Base-by-base conservation (phyloP, 352 stramenopile genomes). In the Globisporangium viniferum region DNA sequence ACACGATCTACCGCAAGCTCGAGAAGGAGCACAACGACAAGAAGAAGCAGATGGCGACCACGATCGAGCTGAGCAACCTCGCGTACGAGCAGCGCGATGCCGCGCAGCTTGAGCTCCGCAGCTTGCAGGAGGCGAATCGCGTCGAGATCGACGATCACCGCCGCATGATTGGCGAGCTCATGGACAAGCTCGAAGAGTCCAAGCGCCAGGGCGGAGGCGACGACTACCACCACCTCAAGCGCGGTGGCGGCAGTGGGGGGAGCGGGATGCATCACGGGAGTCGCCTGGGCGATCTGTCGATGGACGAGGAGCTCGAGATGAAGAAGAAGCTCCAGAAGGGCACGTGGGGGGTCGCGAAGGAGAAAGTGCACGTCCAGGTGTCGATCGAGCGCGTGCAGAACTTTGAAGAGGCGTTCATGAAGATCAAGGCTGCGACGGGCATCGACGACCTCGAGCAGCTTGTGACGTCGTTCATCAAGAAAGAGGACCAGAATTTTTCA, bases 401-500 rank as follows among this genome's bases (percentile, higher is more conserved):
- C 71, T 99, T 98, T 70, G 95, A 99, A 73, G 95, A 98, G 60
- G 94, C 94, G 2, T 98, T 99, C 72, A 64, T 90, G 65, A 97
- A 98, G 70, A 98, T 99, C 76, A 94, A 94, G 59, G 88, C 81
- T 0, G 92, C 93, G 18, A 98, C 94, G 15, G 86, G 93, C 66
- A 98, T 98, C 63, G 79, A 88, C 44, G 93, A 98, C 71, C 79
- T 98, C 8, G 91, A 98, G 68, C 81, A 97, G 63, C 81, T 98
- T 20, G 93, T 98, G 33, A 81, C 78, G 24, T 92, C 90, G 39
- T 98, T 98, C 69, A 97, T 98, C 69, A 90, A 97, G 74, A 98
- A 98, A 39, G 96, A 99, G 82, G 95, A 98, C 63, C 89, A 98
- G 61, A 99, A 98, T 77, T 99, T 98, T 71, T 97, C 89, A 39